phyloP scores from a whole-genome alignment of 2,329 filamentous ascomycete species.

The Pseudogymnoascus sp. region DNA sequence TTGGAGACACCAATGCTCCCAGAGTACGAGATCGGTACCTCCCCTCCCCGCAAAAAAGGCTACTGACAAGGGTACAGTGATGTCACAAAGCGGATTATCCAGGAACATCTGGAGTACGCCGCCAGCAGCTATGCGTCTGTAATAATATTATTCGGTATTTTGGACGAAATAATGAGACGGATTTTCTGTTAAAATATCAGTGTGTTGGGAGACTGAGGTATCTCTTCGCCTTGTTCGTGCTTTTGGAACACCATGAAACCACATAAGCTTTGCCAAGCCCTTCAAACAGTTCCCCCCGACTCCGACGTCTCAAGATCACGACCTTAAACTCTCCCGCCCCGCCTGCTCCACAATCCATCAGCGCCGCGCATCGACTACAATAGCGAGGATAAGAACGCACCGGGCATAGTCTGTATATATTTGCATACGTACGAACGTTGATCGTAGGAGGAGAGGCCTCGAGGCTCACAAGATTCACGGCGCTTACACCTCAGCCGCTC shows the following conservation, averaged over 20 bases:
- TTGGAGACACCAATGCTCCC: background rate
- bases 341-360: slow-evolving; percentile 2
- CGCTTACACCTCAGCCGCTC: background rate
- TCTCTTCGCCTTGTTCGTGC: background rate
- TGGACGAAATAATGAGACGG: background rate
- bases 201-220: background rate
- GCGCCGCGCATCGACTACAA: background rate
- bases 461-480: background rate
- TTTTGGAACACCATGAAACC: background rate
- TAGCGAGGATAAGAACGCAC: background rate
- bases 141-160: background rate
- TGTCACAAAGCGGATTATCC: background rate
- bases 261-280: background rate
- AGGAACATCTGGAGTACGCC: background rate
- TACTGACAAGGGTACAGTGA: slow-evolving; percentile 4
- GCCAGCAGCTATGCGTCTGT: background rate
- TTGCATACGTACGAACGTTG: background rate
- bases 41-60: background rate
- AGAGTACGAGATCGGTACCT: background rate
- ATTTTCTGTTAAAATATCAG: background rate
- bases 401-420: background rate
- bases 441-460: background rate
- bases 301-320: slow-evolving; percentile 1
- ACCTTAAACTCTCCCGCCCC: background rate
- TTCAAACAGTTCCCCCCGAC: background rate